These are phyloP conservation scores for Amphibolis antarctica DNA, from an alignment of 106 monocot genomes.

Conservation along the genomic window DNA sequence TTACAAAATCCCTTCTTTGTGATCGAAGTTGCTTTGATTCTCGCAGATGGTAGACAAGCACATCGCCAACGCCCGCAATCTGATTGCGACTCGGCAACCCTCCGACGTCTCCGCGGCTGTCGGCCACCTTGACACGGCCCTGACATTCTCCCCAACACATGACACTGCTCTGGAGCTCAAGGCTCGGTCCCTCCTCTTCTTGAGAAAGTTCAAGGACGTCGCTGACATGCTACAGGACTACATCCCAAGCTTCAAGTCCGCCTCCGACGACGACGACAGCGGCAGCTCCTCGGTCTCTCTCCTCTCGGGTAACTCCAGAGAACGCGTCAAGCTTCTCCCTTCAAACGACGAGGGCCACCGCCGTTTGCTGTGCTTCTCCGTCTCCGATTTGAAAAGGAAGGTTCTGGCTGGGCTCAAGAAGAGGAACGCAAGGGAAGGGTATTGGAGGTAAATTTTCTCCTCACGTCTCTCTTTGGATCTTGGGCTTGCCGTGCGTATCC, in stretches of 20 bases:
- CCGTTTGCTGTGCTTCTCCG: constrained; percentile 52
- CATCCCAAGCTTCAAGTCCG: constrained; percentile 63
- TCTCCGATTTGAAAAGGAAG: constrained; percentile 53
- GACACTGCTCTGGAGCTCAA: constrained; percentile 66
- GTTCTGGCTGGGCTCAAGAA: constrained; percentile 24
- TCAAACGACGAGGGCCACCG: constrained; percentile 9
- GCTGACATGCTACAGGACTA: constrained; percentile 85
- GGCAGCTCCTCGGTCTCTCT: constrained; percentile 31
- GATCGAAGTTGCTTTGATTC: background rate
- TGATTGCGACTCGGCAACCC: constrained; percentile 43
- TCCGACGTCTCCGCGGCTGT: constrained; percentile 39
- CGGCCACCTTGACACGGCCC: constrained; percentile 22
- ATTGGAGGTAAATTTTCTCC: constrained; percentile 65
- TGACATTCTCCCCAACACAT: constrained; percentile 27
- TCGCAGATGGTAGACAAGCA: constrained; percentile 53
- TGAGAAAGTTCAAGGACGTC: constrained; percentile 67
- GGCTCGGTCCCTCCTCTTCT: constrained; percentile 48
- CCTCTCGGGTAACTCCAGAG: constrained; percentile 13
- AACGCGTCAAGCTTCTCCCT: constrained; percentile 32
- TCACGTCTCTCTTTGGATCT: background rate
- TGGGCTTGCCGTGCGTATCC: background rate
- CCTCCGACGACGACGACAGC: constrained; percentile 21
- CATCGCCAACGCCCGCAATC: constrained; percentile 39
- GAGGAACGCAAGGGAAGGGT: constrained; percentile 33
- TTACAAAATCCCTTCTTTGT: too few species aligned